Percentiles rank a stretch among this genome's conserved stretches.
Evolutionary conservation across 345 rosid genomes (phyloP).

Genomic region (Moricandia arvensis): DNA sequence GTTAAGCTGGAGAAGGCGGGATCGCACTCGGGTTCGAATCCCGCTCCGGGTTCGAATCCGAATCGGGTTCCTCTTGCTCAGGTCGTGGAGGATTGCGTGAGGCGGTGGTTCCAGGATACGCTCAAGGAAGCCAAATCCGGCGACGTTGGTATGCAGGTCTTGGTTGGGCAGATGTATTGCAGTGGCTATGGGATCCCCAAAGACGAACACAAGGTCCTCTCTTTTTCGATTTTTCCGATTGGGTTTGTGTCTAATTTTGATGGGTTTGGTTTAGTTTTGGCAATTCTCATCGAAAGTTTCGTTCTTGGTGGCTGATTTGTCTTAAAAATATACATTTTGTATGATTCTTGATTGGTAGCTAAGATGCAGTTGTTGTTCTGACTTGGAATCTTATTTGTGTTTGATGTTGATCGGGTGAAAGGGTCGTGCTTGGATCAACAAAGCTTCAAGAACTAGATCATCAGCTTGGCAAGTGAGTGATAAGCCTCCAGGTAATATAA

Average conservation of each 20-base stretch:
- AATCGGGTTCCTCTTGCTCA: constrained; percentile 55
- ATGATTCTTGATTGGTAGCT: neutral
- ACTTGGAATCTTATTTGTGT: neutral
- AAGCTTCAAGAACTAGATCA: constrained; percentile 62
- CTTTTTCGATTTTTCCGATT: neutral
- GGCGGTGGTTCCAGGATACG: constrained; percentile 76
- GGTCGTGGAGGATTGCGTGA: constrained; percentile 70
- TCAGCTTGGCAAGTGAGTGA: constrained; percentile 63
- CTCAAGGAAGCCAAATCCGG: constrained; percentile 76
- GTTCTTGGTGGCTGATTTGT: neutral
- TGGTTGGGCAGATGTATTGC: constrained; percentile 86
- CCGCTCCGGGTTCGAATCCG: constrained; percentile 35
- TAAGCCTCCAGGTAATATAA: constrained; percentile 61
- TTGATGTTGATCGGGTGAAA: constrained; percentile 9
- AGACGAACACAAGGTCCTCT: constrained; percentile 63
- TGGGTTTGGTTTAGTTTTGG: neutral
- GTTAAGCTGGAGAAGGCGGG: constrained; percentile 49
- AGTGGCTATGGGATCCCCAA: constrained; percentile 72
- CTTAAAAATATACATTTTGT: neutral
- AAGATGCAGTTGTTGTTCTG: neutral
- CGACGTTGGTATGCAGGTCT: constrained; percentile 66
- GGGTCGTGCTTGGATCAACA: constrained; percentile 73
- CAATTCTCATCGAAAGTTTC: neutral
- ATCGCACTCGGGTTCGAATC: constrained; percentile 40
- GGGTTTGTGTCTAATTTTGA: neutral